Evolutionary conservation across 2,329 filamentous ascomycete species (phyloP).

Genomic region (Dryadomyces quercivorus): DNA sequence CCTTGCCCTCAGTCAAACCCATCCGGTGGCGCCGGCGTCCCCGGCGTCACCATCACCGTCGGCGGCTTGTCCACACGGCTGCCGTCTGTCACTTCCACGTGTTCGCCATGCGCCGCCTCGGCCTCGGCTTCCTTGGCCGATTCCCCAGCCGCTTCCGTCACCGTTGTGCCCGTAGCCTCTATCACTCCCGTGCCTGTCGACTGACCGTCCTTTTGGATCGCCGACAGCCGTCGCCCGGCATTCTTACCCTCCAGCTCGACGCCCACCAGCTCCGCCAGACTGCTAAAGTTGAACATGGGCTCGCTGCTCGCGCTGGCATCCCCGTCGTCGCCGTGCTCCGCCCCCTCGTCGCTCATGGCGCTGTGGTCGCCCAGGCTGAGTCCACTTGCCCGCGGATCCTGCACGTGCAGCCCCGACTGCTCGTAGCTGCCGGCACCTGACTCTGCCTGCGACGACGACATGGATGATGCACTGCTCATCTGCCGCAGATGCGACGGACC

Average conservation of each 20-base stretch:
- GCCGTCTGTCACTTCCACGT: constrained; percentile 16
- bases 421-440: constrained; percentile 44
- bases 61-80: constrained; percentile 12
- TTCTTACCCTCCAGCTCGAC: constrained; percentile 41
- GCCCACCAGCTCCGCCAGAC: constrained; percentile 73
- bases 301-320: constrained; percentile 45
- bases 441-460: constrained; percentile 64
- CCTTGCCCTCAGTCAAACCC: constrained; percentile 3
- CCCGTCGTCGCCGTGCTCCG: constrained; percentile 37
- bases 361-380: constrained; percentile 35
- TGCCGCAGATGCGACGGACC: constrained; percentile 65
- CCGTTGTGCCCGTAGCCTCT: not conserved
- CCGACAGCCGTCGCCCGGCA: constrained; percentile 20
- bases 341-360: constrained; percentile 25
- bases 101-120: constrained; percentile 19
- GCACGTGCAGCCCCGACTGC: constrained; percentile 21
- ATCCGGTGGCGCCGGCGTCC: constrained; percentile 26
- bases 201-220: constrained; percentile 14
- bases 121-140: constrained; percentile 22
- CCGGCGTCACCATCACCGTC: constrained; percentile 35
- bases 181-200: not conserved
- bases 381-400: constrained; percentile 41
- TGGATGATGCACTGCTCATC: constrained; percentile 77
- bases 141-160: not conserved
- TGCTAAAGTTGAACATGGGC: constrained; percentile 84